Percentiles rank a stretch among this genome's conserved stretches.
Conservation (phyloP, 768 basidiomycete genomes). For the Suillus occidentalis region DNA sequence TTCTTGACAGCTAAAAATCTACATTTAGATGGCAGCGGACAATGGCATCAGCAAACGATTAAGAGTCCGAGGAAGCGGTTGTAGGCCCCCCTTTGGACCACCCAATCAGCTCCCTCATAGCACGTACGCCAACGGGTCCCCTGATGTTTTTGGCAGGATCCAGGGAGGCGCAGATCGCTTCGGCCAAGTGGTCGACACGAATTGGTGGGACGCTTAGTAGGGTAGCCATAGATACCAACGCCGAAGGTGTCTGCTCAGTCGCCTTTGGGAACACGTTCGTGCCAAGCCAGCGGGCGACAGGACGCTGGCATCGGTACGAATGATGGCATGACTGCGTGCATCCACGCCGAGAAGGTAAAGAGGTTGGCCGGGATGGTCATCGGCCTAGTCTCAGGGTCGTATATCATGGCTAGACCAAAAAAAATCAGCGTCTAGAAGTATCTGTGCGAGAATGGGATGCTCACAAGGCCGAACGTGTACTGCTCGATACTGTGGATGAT, state of each 20-base stretch:
- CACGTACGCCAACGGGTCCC: constrained; percentile 67
- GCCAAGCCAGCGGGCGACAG: constrained; percentile 54
- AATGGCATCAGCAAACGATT: not conserved
- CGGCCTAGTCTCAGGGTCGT: constrained; percentile 91
- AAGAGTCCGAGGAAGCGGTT: not conserved
- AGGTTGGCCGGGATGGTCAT: constrained; percentile 82
- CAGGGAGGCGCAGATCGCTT: constrained; percentile 70
- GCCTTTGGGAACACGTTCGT: constrained; percentile 21
- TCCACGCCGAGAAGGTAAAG: constrained; percentile 73
- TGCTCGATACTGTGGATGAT: constrained; percentile 52
- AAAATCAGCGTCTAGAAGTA: not conserved
- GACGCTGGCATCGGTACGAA: constrained; percentile 64
- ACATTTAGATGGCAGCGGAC: not conserved
- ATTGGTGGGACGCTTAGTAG: constrained; percentile 82
- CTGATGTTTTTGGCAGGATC: constrained; percentile 48
- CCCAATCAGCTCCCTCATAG: constrained; percentile 77
- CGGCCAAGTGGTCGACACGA: constrained; percentile 94
- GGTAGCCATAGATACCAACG: constrained; percentile 70
- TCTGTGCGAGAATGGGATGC: constrained; percentile 25
- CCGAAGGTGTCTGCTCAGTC: constrained; percentile 37
- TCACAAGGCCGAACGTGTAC: constrained; percentile 89
- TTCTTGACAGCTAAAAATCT: too few relatives aligned
- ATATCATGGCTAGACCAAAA: constrained; percentile 73
- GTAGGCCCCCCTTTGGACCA: constrained; percentile 46
- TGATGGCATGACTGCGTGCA: constrained; percentile 64